Conservation (phyloP, 805 yeast species). For the Lachancea lanzarotensis region DNA sequence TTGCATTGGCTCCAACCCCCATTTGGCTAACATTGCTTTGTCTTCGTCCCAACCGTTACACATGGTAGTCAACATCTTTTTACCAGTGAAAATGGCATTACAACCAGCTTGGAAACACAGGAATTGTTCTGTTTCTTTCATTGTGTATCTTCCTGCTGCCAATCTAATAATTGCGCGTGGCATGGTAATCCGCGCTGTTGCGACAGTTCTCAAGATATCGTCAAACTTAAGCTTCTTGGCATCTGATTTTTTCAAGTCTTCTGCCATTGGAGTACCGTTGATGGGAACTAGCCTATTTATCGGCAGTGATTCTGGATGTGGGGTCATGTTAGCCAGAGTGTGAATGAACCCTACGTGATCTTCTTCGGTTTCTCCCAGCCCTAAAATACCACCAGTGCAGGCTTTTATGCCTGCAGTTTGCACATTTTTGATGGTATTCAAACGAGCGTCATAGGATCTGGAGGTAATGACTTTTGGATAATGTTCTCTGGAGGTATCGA, state of each 20-base stretch:
- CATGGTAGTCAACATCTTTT: conserved; percentile 74
- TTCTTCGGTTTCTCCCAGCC: conserved; percentile 66
- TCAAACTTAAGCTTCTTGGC: conserved; percentile 49
- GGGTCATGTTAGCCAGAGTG: conserved; percentile 58
- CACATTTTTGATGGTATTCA: conserved; percentile 58
- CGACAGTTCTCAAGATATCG: conserved; percentile 58
- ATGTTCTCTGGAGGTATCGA: conserved; percentile 73
- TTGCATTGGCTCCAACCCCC: conserved; percentile 62
- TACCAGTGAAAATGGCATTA: conserved; percentile 77
- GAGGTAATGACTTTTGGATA: conserved; percentile 69
- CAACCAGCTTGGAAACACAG: conserved; percentile 72
- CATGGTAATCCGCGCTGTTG: conserved; percentile 71
- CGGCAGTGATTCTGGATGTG: conserved; percentile 81
- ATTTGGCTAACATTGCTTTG: conserved; percentile 53
- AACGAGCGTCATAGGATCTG: conserved; percentile 63
- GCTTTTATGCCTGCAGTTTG: conserved; percentile 58
- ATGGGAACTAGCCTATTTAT: conserved; percentile 73
- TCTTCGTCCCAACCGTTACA: conserved; percentile 85
- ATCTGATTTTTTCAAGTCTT: conserved; percentile 39
- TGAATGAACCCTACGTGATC: conserved; percentile 65
- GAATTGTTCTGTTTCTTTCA: conserved; percentile 71
- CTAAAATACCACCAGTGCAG: conserved; percentile 76
- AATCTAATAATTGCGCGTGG: conserved; percentile 63
- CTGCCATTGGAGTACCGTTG: conserved; percentile 69
- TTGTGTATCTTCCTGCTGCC: conserved; percentile 77